phyloP scores from a whole-genome alignment of 1,284 basidiomycete species.

The Rhizoctonia solani region DNA sequence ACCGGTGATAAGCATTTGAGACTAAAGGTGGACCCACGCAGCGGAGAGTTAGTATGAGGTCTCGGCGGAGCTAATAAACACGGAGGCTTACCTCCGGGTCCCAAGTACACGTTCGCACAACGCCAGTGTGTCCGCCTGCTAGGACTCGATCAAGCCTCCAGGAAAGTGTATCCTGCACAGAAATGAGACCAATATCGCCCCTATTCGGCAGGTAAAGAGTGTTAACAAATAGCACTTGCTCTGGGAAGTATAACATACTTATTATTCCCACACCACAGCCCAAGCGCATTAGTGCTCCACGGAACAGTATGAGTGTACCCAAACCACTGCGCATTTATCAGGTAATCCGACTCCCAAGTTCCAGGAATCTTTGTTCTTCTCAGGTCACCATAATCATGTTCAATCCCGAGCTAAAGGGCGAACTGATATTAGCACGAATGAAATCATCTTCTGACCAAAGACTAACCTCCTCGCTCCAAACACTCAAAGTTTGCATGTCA shows the following conservation, averaged over 20 bases:
- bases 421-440: conserved; percentile 1
- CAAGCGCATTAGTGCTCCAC: conserved; percentile 43
- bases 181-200: conserved; percentile 61
- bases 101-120: conserved; percentile 62
- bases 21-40: conserved; percentile 45
- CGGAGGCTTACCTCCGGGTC: conserved; percentile 54
- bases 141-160: conserved; percentile 60
- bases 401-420: conserved; percentile 58
- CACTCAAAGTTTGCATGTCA: conserved; percentile 83
- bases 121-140: conserved; percentile 56
- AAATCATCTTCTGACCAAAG: conserved; percentile 8
- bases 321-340: conserved; percentile 49
- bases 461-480: conserved; percentile 69
- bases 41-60: neutral
- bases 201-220: conserved; percentile 45
- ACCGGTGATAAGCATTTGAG: conserved; percentile 58
- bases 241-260: conserved; percentile 49
- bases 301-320: conserved; percentile 17
- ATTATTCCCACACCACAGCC: conserved; percentile 63
- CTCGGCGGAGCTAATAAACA: conserved; percentile 7
- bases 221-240: conserved; percentile 28
- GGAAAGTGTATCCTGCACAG: conserved; percentile 45
- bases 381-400: conserved; percentile 54
- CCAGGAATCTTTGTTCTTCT: conserved; percentile 53
- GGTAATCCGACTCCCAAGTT: conserved; percentile 67